Conservation (phyloP, 805 yeast species). For the Candida tammaniensis region DNA sequence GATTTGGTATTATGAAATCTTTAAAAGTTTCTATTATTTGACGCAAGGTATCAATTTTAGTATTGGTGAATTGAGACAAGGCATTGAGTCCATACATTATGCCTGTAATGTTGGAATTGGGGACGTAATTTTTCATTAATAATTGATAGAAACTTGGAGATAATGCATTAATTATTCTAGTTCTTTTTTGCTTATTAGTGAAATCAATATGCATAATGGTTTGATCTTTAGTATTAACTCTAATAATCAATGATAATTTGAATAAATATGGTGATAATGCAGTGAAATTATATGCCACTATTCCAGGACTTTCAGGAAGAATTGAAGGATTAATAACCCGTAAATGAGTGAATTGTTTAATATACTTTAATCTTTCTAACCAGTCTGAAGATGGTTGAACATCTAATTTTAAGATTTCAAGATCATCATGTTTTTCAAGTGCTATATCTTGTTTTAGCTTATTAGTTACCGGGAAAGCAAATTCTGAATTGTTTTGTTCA, state of each 20-base stretch:
- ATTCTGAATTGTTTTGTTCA: constrained; percentile 18
- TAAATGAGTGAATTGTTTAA: constrained; percentile 19
- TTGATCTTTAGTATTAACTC: constrained; percentile 11
- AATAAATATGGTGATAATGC: constrained; percentile 16
- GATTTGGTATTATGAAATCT: constrained; percentile 16
- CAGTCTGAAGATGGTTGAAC: constrained; percentile 37
- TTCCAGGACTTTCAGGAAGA: not conserved
- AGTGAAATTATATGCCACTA: constrained; percentile 1
- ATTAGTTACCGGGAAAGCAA: constrained; percentile 4
- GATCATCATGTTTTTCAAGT: constrained; percentile 17
- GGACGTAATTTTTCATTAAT: constrained; percentile 23
- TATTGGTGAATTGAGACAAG: constrained; percentile 23
- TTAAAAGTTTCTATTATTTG: constrained; percentile 20
- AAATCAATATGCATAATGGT: not conserved
- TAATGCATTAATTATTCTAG: constrained; percentile 8
- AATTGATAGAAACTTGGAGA: constrained; percentile 21
- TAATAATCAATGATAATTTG: constrained; percentile 15
- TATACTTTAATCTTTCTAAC: constrained; percentile 21
- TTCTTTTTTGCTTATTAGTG: not conserved
- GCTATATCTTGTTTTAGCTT: constrained; percentile 3
- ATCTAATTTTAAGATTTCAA: constrained; percentile 21
- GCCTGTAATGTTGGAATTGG: constrained; percentile 23
- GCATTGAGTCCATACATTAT: constrained; percentile 31
- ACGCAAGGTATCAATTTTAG: constrained; percentile 19
- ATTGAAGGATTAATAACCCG: not conserved